Conservation (phyloP, 495 filamentous ascomycete species). For the Aspergillus taichungensis region DNA sequence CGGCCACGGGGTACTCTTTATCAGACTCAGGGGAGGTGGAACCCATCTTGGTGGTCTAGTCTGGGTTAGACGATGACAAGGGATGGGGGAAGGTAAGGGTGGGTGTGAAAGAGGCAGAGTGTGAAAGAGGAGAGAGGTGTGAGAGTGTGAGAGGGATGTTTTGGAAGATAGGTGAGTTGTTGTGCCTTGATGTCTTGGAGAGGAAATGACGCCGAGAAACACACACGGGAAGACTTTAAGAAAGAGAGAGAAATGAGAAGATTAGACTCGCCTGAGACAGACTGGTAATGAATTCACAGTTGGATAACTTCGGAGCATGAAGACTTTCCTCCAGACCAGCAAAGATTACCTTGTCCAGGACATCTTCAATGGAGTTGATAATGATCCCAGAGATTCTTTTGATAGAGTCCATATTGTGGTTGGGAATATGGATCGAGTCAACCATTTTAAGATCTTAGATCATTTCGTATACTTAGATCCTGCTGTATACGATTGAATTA, state of each 20-base stretch:
- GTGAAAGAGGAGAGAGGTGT: background rate
- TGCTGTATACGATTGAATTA: too few relatives aligned
- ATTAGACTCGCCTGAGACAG: background rate
- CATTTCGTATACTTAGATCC: too few relatives aligned
- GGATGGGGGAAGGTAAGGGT: background rate
- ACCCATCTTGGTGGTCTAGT: constrained; percentile 2
- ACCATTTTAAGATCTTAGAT: too few relatives aligned
- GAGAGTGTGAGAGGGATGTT: too few relatives aligned
- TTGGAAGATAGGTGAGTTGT: too few relatives aligned
- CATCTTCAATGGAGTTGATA: too few relatives aligned
- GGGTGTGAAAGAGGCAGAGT: background rate
- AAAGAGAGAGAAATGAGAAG: background rate
- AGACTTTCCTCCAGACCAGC: constrained; percentile 2
- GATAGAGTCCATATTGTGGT: too few relatives aligned
- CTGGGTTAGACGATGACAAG: background rate
- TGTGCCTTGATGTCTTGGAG: background rate
- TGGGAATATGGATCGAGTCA: too few relatives aligned
- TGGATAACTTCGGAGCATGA: constrained; percentile 1
- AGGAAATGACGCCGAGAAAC: background rate
- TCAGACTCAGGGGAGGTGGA: background rate
- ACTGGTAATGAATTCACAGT: background rate
- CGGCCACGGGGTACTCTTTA: constrained; percentile 1
- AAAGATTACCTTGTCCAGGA: background rate
- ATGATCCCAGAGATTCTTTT: too few relatives aligned
- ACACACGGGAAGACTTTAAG: background rate